A percentile compares a stretch with the other conserved stretches of the same genome.
phyloP scores from a whole-genome alignment of 2,329 filamentous ascomycete genomes.

The Sarocladiaceae sp. region DNA sequence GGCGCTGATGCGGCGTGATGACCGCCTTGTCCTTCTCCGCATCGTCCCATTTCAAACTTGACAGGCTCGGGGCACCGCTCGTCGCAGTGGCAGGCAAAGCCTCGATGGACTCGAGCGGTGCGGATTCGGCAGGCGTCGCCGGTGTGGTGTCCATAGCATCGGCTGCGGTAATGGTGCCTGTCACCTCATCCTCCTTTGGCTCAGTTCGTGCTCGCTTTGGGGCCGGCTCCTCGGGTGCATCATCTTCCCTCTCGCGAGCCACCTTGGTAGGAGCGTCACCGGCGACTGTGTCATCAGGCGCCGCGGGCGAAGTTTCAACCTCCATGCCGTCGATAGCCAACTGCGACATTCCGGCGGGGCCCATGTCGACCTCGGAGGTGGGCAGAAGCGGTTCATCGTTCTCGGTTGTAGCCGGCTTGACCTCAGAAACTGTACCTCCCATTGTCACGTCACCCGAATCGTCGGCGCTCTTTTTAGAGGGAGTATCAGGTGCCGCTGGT shows the following conservation, averaged over 20 bases:
- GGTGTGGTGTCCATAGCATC: constrained; percentile 9
- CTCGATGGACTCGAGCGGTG: not conserved
- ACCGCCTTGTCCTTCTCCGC: constrained; percentile 37
- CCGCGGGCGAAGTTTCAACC: constrained; percentile 20
- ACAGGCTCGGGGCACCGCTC: constrained; percentile 6
- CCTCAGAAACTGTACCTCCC: not conserved
- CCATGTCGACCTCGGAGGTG: constrained; percentile 29
- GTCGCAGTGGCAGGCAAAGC: constrained; percentile 11
- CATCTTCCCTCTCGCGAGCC: constrained; percentile 73
- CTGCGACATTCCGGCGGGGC: constrained; percentile 33
- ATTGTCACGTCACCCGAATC: not conserved
- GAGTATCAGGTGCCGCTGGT: not conserved
- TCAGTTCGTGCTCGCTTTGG: constrained; percentile 81
- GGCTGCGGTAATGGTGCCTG: not conserved
- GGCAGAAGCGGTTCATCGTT: constrained; percentile 18
- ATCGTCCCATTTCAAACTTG: constrained; percentile 34
- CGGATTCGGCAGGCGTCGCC: not conserved
- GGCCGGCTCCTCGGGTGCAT: constrained; percentile 59
- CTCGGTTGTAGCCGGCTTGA: too few species aligned
- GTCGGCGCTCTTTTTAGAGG: constrained; percentile 1
- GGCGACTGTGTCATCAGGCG: constrained; percentile 36
- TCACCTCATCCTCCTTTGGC: constrained; percentile 36
- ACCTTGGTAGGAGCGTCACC: constrained; percentile 61
- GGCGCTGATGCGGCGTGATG: constrained; percentile 56
- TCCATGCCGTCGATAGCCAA: constrained; percentile 33